phyloP scores from a whole-genome alignment of 805 yeast species.

The Saccharomycopsis schoenii region DNA sequence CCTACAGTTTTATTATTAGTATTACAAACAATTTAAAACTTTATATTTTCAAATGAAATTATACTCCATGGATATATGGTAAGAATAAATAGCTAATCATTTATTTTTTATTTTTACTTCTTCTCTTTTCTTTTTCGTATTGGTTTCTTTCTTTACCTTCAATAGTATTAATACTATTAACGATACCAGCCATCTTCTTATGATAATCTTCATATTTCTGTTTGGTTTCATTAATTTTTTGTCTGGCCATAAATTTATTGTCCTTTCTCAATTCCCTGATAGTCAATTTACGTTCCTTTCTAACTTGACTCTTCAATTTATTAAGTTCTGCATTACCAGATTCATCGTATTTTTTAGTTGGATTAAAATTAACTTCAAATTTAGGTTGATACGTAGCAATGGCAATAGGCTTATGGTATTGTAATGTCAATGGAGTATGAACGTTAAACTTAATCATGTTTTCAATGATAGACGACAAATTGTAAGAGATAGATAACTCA shows the following conservation, averaged over 20 bases:
- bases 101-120: constrained; percentile 35
- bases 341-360: constrained; percentile 88
- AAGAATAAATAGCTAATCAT: too few relatives aligned
- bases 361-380: constrained; percentile 92
- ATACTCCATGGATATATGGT: too few relatives aligned
- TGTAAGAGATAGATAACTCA: constrained; percentile 29
- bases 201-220: constrained; percentile 71
- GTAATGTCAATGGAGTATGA: constrained; percentile 67
- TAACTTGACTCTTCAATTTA: constrained; percentile 75
- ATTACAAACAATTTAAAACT: too few relatives aligned
- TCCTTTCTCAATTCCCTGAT: constrained; percentile 88
- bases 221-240: constrained; percentile 72
- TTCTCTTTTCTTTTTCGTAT: constrained; percentile 77
- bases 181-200: constrained; percentile 77
- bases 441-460: constrained; percentile 33
- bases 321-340: constrained; percentile 70
- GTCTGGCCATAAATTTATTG: constrained; percentile 76
- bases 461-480: constrained; percentile 19
- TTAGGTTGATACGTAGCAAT: constrained; percentile 81
- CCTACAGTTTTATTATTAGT: too few relatives aligned
- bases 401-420: constrained; percentile 74
- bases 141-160: constrained; percentile 94
- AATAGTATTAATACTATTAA: constrained; percentile 79
- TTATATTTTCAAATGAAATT: too few relatives aligned
- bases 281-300: constrained; percentile 84